phyloP scores from a whole-genome alignment of 257 asterid genomes.

The Voacanga thouarsii region DNA sequence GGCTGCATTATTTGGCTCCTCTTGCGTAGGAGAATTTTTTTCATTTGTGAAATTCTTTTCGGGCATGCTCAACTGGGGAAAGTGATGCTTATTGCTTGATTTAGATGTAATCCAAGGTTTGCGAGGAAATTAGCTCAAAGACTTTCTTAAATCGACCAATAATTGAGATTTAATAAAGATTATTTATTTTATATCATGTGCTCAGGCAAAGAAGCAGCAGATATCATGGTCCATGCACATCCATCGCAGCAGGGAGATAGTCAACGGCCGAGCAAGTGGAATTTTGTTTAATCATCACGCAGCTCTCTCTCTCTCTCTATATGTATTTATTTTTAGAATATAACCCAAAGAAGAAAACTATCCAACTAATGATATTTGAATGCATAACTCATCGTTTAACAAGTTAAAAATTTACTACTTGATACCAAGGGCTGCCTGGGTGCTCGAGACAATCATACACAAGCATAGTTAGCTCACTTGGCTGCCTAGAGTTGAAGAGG shows the following conservation, averaged over 20 bases:
- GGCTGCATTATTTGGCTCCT: neutral
- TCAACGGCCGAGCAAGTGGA: constrained; percentile 14
- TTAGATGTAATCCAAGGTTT: too few relatives aligned
- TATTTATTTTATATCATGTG: neutral
- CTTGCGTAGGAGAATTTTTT: neutral
- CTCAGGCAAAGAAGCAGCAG: constrained; percentile 7
- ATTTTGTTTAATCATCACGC: neutral
- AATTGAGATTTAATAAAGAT: neutral
- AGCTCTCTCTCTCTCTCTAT: neutral
- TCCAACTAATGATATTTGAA: neutral
- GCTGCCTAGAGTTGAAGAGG: neutral
- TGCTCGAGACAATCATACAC: neutral
- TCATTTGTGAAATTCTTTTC: neutral
- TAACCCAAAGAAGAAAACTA: neutral
- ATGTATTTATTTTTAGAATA: neutral
- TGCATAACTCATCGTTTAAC: neutral
- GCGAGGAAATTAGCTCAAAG: neutral
- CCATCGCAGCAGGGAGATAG: constrained; percentile 9
- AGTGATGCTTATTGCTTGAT: constrained; percentile 6
- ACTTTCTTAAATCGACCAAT: constrained; percentile 21
- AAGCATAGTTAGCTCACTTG: neutral
- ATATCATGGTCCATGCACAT: constrained; percentile 24
- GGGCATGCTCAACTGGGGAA: neutral
- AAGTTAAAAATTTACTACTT: neutral
- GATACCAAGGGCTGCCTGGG: neutral